phyloP scores from a whole-genome alignment of 805 yeast species.

The Monosporozyma yasuniensis region DNA sequence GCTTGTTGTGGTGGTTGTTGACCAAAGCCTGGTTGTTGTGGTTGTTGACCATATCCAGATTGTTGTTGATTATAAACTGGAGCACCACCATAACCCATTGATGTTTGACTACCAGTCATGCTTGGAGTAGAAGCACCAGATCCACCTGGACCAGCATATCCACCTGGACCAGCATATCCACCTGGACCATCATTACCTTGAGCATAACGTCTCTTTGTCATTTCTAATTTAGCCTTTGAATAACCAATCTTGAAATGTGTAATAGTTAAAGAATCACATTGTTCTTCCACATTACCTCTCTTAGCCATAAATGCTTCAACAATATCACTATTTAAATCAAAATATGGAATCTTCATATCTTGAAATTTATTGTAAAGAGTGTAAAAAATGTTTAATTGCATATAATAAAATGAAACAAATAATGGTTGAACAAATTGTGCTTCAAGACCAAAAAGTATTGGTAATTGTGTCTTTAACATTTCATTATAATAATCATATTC shows the following conservation, averaged over 20 bases:
- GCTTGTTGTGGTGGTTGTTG: background rate
- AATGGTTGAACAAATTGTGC: constrained; percentile 88
- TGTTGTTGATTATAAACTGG: background rate
- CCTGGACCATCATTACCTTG: constrained; percentile 23
- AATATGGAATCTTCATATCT: constrained; percentile 94
- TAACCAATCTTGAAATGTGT: constrained; percentile 87
- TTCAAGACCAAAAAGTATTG: constrained; percentile 78
- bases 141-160: background rate
- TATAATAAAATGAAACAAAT: constrained; percentile 88
- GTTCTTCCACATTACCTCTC: constrained; percentile 87
- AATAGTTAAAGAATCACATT: constrained; percentile 79
- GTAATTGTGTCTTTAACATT: constrained; percentile 84
- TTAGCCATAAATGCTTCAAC: constrained; percentile 69
- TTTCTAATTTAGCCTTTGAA: constrained; percentile 74
- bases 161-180: constrained; percentile 3
- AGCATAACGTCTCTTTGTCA: constrained; percentile 69
- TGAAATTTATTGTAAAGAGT: constrained; percentile 86
- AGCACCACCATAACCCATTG: constrained; percentile 4
- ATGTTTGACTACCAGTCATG: background rate
- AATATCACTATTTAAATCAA: constrained; percentile 77
- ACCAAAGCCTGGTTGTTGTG: background rate
- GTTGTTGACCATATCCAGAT: constrained; percentile 2
- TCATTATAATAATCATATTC: constrained; percentile 95
- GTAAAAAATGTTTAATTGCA: constrained; percentile 96
- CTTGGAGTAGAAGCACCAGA: background rate